Conservation (phyloP, 257 asterid species). For the Solanum acaule region DNA sequence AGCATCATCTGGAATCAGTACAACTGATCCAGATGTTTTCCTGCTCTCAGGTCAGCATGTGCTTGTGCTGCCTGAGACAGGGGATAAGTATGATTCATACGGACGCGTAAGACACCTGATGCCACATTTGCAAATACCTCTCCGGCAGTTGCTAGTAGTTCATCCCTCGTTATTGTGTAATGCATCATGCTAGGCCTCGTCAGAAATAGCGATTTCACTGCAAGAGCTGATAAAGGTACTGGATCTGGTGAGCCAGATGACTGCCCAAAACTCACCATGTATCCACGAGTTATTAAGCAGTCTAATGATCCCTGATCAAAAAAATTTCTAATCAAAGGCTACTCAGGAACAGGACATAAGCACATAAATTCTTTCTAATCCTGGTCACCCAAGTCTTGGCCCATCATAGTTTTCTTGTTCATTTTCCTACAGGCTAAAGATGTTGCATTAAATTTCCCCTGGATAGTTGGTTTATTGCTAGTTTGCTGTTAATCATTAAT, state of each 20-base stretch:
- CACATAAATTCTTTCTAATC: not conserved
- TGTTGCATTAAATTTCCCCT: not conserved
- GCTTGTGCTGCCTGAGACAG: constrained; percentile 80
- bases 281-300: constrained; percentile 75
- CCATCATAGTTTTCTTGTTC: not conserved
- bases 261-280: constrained; percentile 91
- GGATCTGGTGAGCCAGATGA: constrained; percentile 82
- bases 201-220: constrained; percentile 70
- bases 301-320: constrained; percentile 72
- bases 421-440: not conserved
- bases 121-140: constrained; percentile 63
- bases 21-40: constrained; percentile 75
- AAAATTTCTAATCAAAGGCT: not conserved
- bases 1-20: constrained; percentile 55
- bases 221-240: constrained; percentile 56
- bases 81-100: constrained; percentile 65
- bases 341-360: not conserved
- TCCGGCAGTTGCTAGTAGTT: constrained; percentile 61
- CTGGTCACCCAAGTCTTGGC: not conserved
- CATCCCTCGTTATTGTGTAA: constrained; percentile 53
- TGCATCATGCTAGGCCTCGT: constrained; percentile 78
- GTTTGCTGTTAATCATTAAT: not conserved
- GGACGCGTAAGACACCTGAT: constrained; percentile 56
- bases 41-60: constrained; percentile 70
- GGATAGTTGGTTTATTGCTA: not conserved